Percentiles rank a stretch among this genome's conserved stretches.
Evolutionary conservation across 805 yeast genomes (phyloP).

Genomic region (Monosporozyma siamensis): DNA sequence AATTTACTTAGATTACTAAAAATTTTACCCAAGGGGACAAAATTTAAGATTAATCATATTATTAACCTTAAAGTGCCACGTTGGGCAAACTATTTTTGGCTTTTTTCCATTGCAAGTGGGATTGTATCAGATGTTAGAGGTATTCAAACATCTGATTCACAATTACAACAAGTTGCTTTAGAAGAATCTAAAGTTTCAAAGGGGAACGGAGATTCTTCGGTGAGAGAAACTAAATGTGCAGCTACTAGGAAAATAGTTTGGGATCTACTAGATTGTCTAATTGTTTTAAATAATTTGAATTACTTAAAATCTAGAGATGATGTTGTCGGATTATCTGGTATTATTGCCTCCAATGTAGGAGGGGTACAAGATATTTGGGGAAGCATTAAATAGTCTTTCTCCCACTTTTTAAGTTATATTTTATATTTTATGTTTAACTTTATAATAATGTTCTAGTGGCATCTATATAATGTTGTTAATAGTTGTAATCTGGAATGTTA

Average conservation of each 20-base stretch:
- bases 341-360: constrained; percentile 65
- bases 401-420: too few species aligned
- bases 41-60: constrained; percentile 26
- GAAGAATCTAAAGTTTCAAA: not conserved
- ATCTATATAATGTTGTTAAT: too few species aligned
- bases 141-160: constrained; percentile 33
- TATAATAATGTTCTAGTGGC: too few species aligned
- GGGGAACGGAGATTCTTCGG: constrained; percentile 25
- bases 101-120: constrained; percentile 57
- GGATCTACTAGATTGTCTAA: constrained; percentile 66
- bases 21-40: constrained; percentile 38
- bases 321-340: constrained; percentile 74
- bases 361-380: constrained; percentile 71
- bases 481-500: too few species aligned
- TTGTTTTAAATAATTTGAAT: constrained; percentile 63
- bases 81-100: constrained; percentile 68
- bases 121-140: constrained; percentile 50
- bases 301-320: constrained; percentile 63
- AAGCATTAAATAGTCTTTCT: constrained; percentile 32
- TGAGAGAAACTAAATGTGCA: constrained; percentile 25
- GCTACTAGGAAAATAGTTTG: constrained; percentile 60
- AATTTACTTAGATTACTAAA: constrained; percentile 41
- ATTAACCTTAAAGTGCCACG: constrained; percentile 43
- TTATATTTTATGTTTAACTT: too few species aligned
- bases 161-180: not conserved